Conservation (phyloP, 2,329 filamentous ascomycete genomes). For the Epichloe typhina region DNA sequence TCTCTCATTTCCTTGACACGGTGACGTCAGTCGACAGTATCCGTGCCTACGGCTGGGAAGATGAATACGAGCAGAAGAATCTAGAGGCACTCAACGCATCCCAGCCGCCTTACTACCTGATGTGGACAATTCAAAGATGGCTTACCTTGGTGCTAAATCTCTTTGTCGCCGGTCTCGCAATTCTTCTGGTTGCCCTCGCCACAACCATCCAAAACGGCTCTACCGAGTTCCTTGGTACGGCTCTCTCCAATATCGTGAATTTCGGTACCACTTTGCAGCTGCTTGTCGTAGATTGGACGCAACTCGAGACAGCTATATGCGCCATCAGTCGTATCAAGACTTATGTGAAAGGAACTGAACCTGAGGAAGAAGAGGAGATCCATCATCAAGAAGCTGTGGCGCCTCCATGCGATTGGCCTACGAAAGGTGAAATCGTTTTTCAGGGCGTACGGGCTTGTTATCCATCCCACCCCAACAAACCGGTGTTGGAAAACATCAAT, state of each 20-base stretch:
- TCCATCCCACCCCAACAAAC: neutral
- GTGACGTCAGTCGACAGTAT: constrained; percentile 13
- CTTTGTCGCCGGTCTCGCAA: constrained; percentile 29
- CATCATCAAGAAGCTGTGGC: too few relatives aligned
- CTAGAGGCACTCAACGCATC: constrained; percentile 18
- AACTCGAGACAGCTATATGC: neutral
- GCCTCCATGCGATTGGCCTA: neutral
- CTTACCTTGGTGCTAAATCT: constrained; percentile 34
- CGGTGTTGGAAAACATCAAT: constrained; percentile 16
- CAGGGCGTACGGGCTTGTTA: neutral
- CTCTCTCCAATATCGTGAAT: neutral
- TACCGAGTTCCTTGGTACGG: neutral
- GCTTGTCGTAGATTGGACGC: neutral
- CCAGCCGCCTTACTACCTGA: constrained; percentile 23
- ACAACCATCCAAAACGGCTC: constrained; percentile 14
- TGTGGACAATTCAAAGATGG: constrained; percentile 37
- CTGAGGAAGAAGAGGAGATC: neutral
- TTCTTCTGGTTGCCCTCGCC: constrained; percentile 30
- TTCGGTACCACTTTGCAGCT: neutral
- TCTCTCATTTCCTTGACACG: constrained; percentile 14
- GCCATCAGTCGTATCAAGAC: neutral
- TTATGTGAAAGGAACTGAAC: neutral
- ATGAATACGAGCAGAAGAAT: constrained; percentile 7
- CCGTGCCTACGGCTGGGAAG: constrained; percentile 19
- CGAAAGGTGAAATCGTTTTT: neutral